Percentiles rank a stretch among this genome's conserved stretches.
Evolutionary conservation across 2,329 filamentous ascomycete genomes (phyloP).

Genomic region (Neofusicoccum ribis): DNA sequence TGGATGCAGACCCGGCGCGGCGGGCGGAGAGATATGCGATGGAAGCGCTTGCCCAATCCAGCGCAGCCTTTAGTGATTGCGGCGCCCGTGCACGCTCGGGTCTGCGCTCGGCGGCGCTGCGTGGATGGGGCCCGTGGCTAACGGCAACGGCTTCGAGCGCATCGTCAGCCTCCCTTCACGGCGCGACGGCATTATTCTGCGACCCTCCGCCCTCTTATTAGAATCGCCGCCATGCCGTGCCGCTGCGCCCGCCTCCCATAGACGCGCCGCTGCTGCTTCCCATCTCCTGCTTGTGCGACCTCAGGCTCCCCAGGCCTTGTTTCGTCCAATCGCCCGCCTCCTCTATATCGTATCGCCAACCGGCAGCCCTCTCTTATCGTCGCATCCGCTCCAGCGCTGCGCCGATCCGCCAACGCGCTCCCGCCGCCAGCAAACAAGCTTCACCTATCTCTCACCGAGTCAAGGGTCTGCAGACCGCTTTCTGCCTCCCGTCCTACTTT

Average conservation of each 20-base stretch:
- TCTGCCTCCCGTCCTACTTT: constrained; percentile 14
- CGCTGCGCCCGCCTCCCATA: not conserved
- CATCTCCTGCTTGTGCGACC: not conserved
- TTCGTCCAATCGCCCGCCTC: constrained; percentile 15
- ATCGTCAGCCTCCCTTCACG: constrained; percentile 13
- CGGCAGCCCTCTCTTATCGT: constrained; percentile 3
- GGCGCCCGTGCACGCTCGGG: constrained; percentile 3
- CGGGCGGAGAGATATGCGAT: constrained; percentile 17
- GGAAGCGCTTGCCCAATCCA: constrained; percentile 14
- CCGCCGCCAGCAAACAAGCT: constrained; percentile 14
- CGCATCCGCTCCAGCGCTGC: constrained; percentile 15
- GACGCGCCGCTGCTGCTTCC: not conserved
- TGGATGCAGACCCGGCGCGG: not conserved
- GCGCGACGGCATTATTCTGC: constrained; percentile 14
- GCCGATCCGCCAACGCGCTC: constrained; percentile 16
- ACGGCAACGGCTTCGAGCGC: constrained; percentile 11
- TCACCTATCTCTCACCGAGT: constrained; percentile 13
- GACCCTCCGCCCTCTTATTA: constrained; percentile 14
- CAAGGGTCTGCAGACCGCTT: constrained; percentile 19
- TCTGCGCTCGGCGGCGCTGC: constrained; percentile 9
- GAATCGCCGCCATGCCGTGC: constrained; percentile 13
- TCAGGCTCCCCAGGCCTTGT: not conserved
- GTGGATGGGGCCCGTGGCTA: constrained; percentile 14
- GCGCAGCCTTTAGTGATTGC: constrained; percentile 4
- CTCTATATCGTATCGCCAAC: constrained; percentile 2